phyloP scores from a whole-genome alignment of 176 grass and related monocot species.

The Carex cristatella region DNA sequence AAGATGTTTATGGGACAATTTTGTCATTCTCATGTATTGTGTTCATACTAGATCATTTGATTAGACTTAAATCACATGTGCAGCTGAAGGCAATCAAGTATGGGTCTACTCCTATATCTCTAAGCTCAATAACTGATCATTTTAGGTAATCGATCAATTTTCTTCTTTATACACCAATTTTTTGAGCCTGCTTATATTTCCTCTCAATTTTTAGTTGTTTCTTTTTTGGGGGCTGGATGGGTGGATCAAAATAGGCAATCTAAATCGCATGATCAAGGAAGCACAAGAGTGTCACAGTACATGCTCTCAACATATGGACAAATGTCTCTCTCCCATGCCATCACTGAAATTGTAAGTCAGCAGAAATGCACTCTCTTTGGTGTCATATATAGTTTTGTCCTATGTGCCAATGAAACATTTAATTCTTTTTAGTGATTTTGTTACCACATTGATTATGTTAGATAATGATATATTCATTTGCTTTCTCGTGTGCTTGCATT shows the following conservation, averaged over 20 bases:
- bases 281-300: constrained; percentile 28
- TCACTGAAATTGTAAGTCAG: constrained; percentile 43
- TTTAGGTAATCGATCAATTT: constrained; percentile 28
- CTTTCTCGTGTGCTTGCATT: not conserved
- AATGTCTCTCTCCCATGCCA: constrained; percentile 41
- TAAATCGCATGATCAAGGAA: constrained; percentile 2
- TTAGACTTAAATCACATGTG: not conserved
- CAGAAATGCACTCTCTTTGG: not conserved
- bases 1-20: not conserved
- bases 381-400: not conserved
- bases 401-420: not conserved
- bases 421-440: not conserved
- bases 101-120: constrained; percentile 33
- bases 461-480: not conserved
- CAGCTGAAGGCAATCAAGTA: constrained; percentile 57
- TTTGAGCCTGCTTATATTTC: not conserved
- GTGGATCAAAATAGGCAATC: constrained; percentile 29
- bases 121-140: constrained; percentile 26
- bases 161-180: constrained; percentile 10
- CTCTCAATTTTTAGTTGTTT: not conserved
- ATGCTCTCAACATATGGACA: constrained; percentile 45
- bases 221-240: not conserved
- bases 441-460: constrained; percentile 1
- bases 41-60: not conserved
- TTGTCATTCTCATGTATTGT: not conserved